Base-by-base conservation (phyloP, 2,329 filamentous ascomycete species). In the Lasiodiplodia sp. region DNA sequence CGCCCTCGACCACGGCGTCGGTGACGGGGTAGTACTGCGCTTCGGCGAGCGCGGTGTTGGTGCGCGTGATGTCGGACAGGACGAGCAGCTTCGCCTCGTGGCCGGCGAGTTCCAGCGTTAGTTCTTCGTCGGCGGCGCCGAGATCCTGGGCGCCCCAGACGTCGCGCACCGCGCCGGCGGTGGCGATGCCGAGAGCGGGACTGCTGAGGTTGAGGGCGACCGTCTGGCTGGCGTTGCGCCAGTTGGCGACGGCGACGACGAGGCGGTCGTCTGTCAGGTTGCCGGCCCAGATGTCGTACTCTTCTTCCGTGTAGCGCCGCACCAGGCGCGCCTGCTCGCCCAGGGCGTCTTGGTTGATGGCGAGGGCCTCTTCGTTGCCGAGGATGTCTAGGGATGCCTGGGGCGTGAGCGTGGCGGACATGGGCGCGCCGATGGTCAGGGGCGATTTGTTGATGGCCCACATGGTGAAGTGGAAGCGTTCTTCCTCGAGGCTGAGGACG, bases 311-410 rank as follows among this genome's bases (percentile, higher is more conserved):
- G 68, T 77, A 79, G 38, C 81, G 74, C 18, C 78, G 79, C 1
- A 83, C 74, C 1, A 90, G 77, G n/a, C 79, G 79, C 0, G 86
- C 85, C 55, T 86, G 85, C 66, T 83, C 77, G 0, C 82, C 86
- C 0, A 88, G 75, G 0, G 82, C 69, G 72, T 89, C 87, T 71
- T 89, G 87, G 71, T 89, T 89, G 72, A 87, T 85, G 0, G 83
- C 83, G 28, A 90, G 85, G 25, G 87, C 82, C 67, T 87, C 86
- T 31, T 81, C 78, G 74, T 88, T 88, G 1, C 78, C 79, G 57
- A 82, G 69, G 57, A 81, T 74, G 25, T 69, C 66, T 23, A 70
- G 62, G 3, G 65, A 67, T 25, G 37, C 65, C 7, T 47, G 38
- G 7, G 53, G 53, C 10, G 55, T 16, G 49, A 28, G 37, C 16